A percentile compares a stretch with the other conserved stretches of the same genome.
These are phyloP conservation scores for Zizania palustris DNA, from an alignment of 202 grass and related monocot genomes.

Conservation along the genomic window DNA sequence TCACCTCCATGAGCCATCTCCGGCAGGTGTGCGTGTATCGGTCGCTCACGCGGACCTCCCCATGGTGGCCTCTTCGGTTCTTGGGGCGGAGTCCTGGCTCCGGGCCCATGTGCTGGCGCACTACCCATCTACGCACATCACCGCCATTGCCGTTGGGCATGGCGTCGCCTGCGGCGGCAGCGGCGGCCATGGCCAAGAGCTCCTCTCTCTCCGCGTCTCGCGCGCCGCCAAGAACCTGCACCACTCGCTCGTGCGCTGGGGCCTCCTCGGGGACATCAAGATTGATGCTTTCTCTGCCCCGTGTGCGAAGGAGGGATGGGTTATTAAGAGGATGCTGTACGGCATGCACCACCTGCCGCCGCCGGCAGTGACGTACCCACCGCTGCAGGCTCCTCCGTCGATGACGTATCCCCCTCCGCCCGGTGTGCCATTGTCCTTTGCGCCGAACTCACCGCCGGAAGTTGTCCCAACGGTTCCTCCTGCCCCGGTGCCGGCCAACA, in stretches of 20 bases:
- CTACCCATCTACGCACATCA: constrained; percentile 34
- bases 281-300: constrained; percentile 3
- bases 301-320: constrained; percentile 3
- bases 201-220: constrained; percentile 17
- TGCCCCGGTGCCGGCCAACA: not conserved
- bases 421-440: constrained; percentile 30
- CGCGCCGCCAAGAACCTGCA: constrained; percentile 43
- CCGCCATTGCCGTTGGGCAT: constrained; percentile 36
- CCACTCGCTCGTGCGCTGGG: constrained; percentile 45
- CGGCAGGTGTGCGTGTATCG: constrained; percentile 28
- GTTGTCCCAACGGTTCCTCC: constrained; percentile 1
- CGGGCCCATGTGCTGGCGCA: constrained; percentile 43
- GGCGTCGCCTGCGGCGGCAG: constrained; percentile 31
- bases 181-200: constrained; percentile 28
- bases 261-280: constrained; percentile 38
- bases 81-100: constrained; percentile 52
- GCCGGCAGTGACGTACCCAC: not conserved
- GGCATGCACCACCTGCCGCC: constrained; percentile 36
- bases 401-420: not conserved
- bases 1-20: constrained; percentile 31
- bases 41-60: constrained; percentile 31
- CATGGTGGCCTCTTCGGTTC: constrained; percentile 40
- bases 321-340: constrained; percentile 27
- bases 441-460: constrained; percentile 30
- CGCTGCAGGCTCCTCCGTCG: constrained; percentile 3